Evolutionary conservation across 2,329 filamentous ascomycete species (phyloP), one percentile per base, ranked within the genome.

Genomic region (Hymenoscyphus salicellus): DNA sequence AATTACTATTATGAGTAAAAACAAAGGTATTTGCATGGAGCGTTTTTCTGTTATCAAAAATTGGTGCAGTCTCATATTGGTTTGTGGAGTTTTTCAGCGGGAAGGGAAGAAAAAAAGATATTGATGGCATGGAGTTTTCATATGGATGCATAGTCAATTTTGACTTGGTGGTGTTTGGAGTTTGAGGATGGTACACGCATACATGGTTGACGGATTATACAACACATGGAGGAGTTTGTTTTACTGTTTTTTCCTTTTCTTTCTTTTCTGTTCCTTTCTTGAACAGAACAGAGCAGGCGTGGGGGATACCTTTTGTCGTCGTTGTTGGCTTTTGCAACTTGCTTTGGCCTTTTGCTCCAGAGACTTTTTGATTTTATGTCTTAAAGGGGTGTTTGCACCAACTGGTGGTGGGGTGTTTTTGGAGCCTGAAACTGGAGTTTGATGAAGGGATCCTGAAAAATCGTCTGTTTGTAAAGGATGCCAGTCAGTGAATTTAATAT

Each of bases 141-240:
- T 4, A 52, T 52, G 46, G 46, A 52, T 52, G 20, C 46, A 23
- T 52, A 20, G 46, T 23, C 46, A 52, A 52, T 52, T 49, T 23
- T 52, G 20, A 52, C 23, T 52, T 38, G 26, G 33, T 56, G 60
- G 52, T 60, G 64, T 63, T 63, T 60, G 61, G 64, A 58, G 60
- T 65, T 58, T 49, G 41, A 30, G 17, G 20, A 16, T 16, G 17
- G 4, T n/a, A 58, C 23, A 41, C 14, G 23, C 30, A 43, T 23
- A 30, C 23, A 46, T 55, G n/a, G 43, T 43, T 23, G 55, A 49
- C 56, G 11, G 46, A 52, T 52, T 28, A 52, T 20, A 26, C 46
- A 52, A 26, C 20, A 23, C 46, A 52, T 52, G 46, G 46, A 26
- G 20, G 46, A 52, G 43, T 49, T 49, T 49, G n/a, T 49, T 49